Percentiles rank a stretch among this genome's conserved stretches.
Conservation (phyloP, 192 early-diverging fungal genomes). For the Lobulomyces angularis region DNA sequence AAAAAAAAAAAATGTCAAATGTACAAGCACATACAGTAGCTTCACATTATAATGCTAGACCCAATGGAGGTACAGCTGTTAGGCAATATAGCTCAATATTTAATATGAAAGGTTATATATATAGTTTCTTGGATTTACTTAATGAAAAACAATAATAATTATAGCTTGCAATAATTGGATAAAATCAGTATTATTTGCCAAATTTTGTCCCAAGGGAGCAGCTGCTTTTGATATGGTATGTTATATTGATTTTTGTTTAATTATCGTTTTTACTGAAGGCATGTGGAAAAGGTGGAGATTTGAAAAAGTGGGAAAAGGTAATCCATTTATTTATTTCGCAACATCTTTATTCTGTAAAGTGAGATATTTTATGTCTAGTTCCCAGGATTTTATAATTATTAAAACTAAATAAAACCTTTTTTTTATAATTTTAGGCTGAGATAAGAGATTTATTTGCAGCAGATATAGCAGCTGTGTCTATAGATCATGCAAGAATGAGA, state of each 20-base stretch:
- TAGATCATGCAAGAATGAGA: slow-evolving; percentile 74
- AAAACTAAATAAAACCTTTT: slow-evolving; percentile 1
- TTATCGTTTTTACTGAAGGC: too few species aligned
- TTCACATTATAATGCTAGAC: too few species aligned
- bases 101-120: too few species aligned
- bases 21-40: too few species aligned
- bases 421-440: too few species aligned
- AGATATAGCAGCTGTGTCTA: slow-evolving; percentile 82
- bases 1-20: too few species aligned
- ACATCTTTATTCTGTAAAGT: too few species aligned
- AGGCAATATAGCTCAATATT: too few species aligned
- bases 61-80: too few species aligned
- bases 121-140: too few species aligned
- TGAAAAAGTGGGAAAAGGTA: slow-evolving; percentile 51
- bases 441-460: slow-evolving; percentile 1
- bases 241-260: too few species aligned
- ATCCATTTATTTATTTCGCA: background rate
- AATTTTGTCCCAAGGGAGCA: slow-evolving; percentile 38
- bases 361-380: slow-evolving; percentile 25
- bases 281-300: slow-evolving; percentile 93
- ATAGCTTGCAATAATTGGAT: slow-evolving; percentile 99
- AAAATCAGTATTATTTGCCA: slow-evolving; percentile 73
- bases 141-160: too few species aligned
- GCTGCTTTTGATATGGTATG: slow-evolving; percentile 65
- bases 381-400: slow-evolving; percentile 27